Evolutionary conservation across 2,329 filamentous ascomycete species (phyloP).

Genomic region (Xylariaceae sp.): DNA sequence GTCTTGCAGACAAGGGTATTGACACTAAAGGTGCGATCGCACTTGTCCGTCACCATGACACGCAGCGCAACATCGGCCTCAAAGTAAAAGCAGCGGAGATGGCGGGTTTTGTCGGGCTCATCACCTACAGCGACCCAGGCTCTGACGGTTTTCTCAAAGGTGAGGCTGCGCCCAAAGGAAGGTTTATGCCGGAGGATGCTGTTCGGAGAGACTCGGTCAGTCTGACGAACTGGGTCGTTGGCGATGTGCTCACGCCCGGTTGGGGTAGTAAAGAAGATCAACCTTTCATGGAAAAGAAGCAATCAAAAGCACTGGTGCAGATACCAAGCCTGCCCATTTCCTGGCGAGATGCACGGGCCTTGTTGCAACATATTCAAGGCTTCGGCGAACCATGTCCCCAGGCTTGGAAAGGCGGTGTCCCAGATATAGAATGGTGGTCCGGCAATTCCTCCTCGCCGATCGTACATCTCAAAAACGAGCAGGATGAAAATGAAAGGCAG

Average conservation of each 20-base stretch:
- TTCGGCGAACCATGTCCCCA: conserved; percentile 65
- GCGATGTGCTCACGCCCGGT: conserved; percentile 89
- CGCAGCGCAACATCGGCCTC: conserved; percentile 65
- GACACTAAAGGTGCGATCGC: conserved; percentile 75
- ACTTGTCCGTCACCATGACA: conserved; percentile 75
- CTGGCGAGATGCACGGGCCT: conserved; percentile 79
- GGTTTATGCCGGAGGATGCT: conserved; percentile 74
- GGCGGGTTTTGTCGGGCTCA: conserved; percentile 78
- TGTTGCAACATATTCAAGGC: conserved; percentile 72
- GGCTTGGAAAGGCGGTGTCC: conserved; percentile 73
- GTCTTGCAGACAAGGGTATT: conserved; percentile 65
- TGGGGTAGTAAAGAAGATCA: conserved; percentile 67
- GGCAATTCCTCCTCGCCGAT: conserved; percentile 70
- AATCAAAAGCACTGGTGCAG: conserved; percentile 67
- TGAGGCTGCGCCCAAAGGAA: conserved; percentile 68
- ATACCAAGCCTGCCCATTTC: conserved; percentile 89
- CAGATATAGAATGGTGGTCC: conserved; percentile 80
- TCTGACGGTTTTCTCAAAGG: conserved; percentile 79
- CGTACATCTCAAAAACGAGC: conserved; percentile 78
- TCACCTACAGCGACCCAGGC: conserved; percentile 87
- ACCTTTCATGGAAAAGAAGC: conserved; percentile 62
- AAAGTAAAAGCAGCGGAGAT: conserved; percentile 89
- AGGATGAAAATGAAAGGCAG: conserved; percentile 78
- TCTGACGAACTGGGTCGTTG: conserved; percentile 75
- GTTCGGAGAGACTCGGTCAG: conserved; percentile 81